phyloP scores from a whole-genome alignment of 2,329 filamentous ascomycete genomes.

The Blumeria hordei region DNA sequence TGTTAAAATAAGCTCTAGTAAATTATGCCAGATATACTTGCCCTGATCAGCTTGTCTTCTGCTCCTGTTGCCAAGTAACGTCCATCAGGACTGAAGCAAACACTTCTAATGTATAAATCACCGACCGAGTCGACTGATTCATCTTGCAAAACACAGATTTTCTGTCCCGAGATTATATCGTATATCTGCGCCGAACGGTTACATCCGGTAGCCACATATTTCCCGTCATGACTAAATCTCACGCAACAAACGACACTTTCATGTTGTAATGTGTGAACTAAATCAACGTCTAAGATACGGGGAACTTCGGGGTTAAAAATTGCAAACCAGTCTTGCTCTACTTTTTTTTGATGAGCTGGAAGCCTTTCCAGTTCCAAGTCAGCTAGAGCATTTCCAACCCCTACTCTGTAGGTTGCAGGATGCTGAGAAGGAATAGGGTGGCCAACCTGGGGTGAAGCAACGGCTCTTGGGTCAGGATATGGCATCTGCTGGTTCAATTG shows the following conservation, averaged over 20 bases:
- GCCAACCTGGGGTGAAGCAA: constrained; percentile 58
- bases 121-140: constrained; percentile 67
- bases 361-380: constrained; percentile 74
- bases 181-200: constrained; percentile 99
- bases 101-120: constrained; percentile 89
- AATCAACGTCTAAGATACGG: constrained; percentile 73
- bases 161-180: constrained; percentile 67
- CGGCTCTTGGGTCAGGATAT: constrained; percentile 50
- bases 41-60: constrained; percentile 89
- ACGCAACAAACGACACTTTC: constrained; percentile 97
- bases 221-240: constrained; percentile 83
- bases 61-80: constrained; percentile 85
- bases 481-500: constrained; percentile 76
- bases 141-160: constrained; percentile 76
- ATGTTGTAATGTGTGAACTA: constrained; percentile 79
- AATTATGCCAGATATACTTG: constrained; percentile 23
- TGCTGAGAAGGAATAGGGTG: constrained; percentile 55
- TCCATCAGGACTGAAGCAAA: constrained; percentile 95
- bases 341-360: constrained; percentile 69
- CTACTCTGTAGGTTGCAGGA: constrained; percentile 23
- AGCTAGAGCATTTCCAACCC: constrained; percentile 48
- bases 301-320: constrained; percentile 88
- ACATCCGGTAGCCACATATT: constrained; percentile 89
- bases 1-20: constrained; percentile 5
- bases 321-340: constrained; percentile 79